phyloP scores from a whole-genome alignment of 1,284 basidiomycete species.

The Blastosporella zonata region DNA sequence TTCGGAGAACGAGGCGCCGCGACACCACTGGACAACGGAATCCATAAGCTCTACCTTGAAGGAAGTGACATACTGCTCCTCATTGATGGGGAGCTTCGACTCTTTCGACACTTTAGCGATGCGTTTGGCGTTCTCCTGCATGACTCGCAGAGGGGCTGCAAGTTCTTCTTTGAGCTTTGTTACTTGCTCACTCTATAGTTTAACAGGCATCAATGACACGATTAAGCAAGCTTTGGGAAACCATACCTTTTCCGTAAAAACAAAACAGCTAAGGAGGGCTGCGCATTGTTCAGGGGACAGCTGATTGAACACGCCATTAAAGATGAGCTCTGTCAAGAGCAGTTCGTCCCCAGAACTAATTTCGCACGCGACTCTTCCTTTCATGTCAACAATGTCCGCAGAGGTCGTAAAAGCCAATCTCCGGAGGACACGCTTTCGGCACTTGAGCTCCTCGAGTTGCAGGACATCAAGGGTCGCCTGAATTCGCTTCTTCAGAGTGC shows the following conservation, averaged over 20 bases:
- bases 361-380: constrained; percentile 98
- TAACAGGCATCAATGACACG: neutral
- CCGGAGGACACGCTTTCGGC: constrained; percentile 90
- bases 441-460: constrained; percentile 96
- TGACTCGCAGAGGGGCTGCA: constrained; percentile 85
- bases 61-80: constrained; percentile 92
- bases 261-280: constrained; percentile 92
- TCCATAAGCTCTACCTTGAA: constrained; percentile 99
- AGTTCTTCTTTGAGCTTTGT: constrained; percentile 91
- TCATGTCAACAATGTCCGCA: constrained; percentile 95
- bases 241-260: constrained; percentile 93
- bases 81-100: constrained; percentile 83
- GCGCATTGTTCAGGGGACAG: constrained; percentile 91
- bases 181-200: constrained; percentile 79
- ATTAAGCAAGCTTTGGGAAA: neutral
- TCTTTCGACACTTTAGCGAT: constrained; percentile 97
- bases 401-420: constrained; percentile 88
- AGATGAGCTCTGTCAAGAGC: constrained; percentile 94
- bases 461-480: constrained; percentile 89
- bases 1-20: constrained; percentile 94
- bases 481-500: constrained; percentile 80
- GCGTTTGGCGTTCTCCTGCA: constrained; percentile 93
- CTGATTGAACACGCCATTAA: constrained; percentile 94
- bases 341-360: constrained; percentile 98
- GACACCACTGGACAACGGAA: constrained; percentile 95